Percentiles rank a stretch among this genome's conserved stretches.
These are phyloP conservation scores for Vigna radiata DNA, from an alignment of 306 rosid species.

Conservation along the genomic window DNA sequence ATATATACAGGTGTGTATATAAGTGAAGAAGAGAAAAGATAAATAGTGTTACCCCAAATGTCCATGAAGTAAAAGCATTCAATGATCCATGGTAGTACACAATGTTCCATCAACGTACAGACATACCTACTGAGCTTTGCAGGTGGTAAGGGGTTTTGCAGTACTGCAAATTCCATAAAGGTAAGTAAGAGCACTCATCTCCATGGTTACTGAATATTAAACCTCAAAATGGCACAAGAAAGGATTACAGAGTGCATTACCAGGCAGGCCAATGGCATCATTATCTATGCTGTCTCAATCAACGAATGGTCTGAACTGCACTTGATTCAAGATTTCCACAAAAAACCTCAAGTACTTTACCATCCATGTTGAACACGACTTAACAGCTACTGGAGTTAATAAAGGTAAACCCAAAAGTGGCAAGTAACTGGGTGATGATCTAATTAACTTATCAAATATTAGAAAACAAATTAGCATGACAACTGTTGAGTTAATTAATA, in stretches of 20 bases:
- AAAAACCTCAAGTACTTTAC: neutral
- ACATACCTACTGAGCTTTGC: slow-evolving; percentile 50
- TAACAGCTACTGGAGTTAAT: neutral
- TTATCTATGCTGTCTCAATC: slow-evolving; percentile 18
- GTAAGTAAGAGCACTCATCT: slow-evolving; percentile 30
- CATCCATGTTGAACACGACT: neutral
- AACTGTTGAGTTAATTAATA: slow-evolving; percentile 5
- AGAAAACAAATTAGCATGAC: slow-evolving; percentile 8
- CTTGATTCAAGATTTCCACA: neutral
- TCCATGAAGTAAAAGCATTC: slow-evolving; percentile 47
- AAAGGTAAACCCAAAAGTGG: slow-evolving; percentile 1
- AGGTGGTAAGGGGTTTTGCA: slow-evolving; percentile 28
- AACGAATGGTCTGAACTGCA: slow-evolving; percentile 26
- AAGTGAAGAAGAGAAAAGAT: slow-evolving; percentile 27
- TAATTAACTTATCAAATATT: neutral
- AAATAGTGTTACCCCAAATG: slow-evolving; percentile 23
- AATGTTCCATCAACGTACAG: slow-evolving; percentile 51
- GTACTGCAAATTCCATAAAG: slow-evolving; percentile 49
- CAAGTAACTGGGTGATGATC: neutral
- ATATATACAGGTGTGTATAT: neutral
- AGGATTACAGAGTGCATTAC: slow-evolving; percentile 35
- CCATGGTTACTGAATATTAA: slow-evolving; percentile 44
- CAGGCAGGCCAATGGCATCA: slow-evolving; percentile 27
- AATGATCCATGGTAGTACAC: slow-evolving; percentile 39
- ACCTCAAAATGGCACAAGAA: slow-evolving; percentile 47